Evolutionary conservation across 768 basidiomycete species (phyloP), one percentile per base, ranked within the genome.

Genomic region (Favolaschia claudopus): DNA sequence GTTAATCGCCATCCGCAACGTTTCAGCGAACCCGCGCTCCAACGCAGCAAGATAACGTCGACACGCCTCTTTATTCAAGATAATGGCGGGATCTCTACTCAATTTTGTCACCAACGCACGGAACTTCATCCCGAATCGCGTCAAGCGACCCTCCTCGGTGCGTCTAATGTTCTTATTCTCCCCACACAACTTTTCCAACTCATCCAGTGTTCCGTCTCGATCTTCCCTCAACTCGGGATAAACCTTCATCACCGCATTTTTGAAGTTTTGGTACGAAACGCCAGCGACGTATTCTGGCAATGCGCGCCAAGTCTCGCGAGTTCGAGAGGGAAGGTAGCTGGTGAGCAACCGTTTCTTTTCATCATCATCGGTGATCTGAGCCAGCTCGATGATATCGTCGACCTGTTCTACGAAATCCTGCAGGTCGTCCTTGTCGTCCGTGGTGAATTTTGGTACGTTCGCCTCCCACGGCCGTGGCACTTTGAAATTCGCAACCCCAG

Each of bases 381-480:
- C 57, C 36, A 48, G n/a, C 9, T 7, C 19, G 14, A 57, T 57
- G 17, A 55, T n/a, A n/a, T n/a, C n/a, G n/a, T 57, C 38, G 22
- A 58, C 49, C 39, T 58, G 56, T 13, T 58, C 56, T 25, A 58
- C 32, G 28, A 51, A 58, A 20, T 58, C 43, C n/a, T 19, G 49
- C 43, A 59, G 15, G 31, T 59, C 51, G 10, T 60, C 50, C 13
- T 44, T 38, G 37, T 60, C 58, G 7, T 60, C 58, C 31, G 59
- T 49, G 7, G 45, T 55, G 25, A 60, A 60, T 39, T 54, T 54
- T 14, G 59, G 59, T 3, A 40, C 51, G 29, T 52, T 60, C 5
- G 50, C 31, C n/a, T 60, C 58, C 58, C 58, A 60, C 9, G 58
- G 39, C 25, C 53, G 45, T 17, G 59, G 59, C 2, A 60, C 47